Evolutionary conservation across 2,329 filamentous ascomycete genomes (phyloP).

Genomic region (Colletotrichum phormii): DNA sequence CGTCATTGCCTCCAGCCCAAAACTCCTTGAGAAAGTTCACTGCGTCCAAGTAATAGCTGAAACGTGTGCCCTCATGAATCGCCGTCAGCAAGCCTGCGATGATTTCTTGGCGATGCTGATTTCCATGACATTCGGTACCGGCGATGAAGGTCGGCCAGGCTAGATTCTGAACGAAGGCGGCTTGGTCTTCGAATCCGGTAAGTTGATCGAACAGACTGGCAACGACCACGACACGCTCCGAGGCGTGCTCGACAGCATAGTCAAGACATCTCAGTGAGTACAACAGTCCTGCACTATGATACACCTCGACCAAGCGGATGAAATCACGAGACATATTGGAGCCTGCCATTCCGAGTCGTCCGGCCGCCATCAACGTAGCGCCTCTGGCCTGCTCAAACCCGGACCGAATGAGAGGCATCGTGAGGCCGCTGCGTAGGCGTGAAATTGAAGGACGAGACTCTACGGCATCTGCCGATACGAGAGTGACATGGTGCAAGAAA

Average conservation of each 20-base stretch:
- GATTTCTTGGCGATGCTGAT: not conserved
- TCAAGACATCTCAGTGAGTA: not conserved
- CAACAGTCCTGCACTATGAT: not conserved
- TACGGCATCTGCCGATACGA: not conserved
- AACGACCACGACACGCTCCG: not conserved
- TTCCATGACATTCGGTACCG: not conserved
- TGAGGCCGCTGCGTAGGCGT: not conserved
- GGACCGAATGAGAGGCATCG: not conserved
- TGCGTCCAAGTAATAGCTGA: constrained; percentile 24
- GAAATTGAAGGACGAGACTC: not conserved
- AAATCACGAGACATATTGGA: not conserved
- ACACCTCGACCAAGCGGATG: not conserved
- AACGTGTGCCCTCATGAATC: not conserved
- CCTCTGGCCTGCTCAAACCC: not conserved
- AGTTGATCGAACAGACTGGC: not conserved
- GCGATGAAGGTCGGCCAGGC: not conserved
- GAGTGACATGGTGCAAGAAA: not conserved
- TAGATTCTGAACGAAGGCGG: not conserved
- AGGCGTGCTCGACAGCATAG: not conserved
- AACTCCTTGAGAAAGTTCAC: constrained; percentile 41
- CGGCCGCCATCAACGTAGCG: not conserved
- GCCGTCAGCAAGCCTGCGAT: not conserved
- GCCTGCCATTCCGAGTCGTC: not conserved
- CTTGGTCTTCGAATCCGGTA: not conserved
- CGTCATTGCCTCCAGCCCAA: constrained; percentile 40